phyloP scores from a whole-genome alignment of 768 basidiomycete genomes.

The Cystobasidium ongulense region DNA sequence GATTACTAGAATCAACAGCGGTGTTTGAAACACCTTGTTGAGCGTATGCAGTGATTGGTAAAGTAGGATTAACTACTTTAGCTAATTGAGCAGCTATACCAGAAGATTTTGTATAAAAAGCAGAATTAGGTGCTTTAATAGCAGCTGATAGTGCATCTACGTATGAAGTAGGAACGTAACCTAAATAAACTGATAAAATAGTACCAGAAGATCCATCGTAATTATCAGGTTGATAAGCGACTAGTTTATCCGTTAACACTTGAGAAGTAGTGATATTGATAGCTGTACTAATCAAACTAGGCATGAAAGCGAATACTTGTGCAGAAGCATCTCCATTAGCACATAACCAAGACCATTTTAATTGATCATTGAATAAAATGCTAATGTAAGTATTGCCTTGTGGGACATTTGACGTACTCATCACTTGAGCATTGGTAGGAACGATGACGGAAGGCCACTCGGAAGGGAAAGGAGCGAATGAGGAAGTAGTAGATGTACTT shows the following conservation, averaged over 20 bases:
- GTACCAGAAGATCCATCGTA: conserved; percentile 48
- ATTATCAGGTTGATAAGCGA: conserved; percentile 60
- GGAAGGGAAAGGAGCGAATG: conserved; percentile 21
- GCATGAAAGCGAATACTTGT: conserved; percentile 70
- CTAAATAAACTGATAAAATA: conserved; percentile 65
- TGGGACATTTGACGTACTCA: conserved; percentile 12
- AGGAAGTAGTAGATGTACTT: neutral
- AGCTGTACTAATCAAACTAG: conserved; percentile 51
- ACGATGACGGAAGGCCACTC: conserved; percentile 27
- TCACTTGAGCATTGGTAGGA: neutral
- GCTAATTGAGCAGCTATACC: conserved; percentile 38
- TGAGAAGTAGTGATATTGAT: conserved; percentile 47
- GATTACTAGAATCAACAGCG: neutral
- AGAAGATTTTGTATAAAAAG: conserved; percentile 35
- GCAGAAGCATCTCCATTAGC: conserved; percentile 54
- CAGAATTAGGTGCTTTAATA: conserved; percentile 36
- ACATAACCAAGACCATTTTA: conserved; percentile 67
- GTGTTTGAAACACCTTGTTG: conserved; percentile 22
- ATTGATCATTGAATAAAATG: conserved; percentile 55
- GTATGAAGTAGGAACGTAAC: conserved; percentile 55
- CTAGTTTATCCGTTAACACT: conserved; percentile 56
- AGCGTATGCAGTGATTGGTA: conserved; percentile 28
- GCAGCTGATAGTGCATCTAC: conserved; percentile 56
- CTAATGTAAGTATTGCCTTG: conserved; percentile 52
- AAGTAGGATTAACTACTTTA: conserved; percentile 25